Conservation (phyloP, 2,329 filamentous ascomycete species). For the Thelonectria discophora region DNA sequence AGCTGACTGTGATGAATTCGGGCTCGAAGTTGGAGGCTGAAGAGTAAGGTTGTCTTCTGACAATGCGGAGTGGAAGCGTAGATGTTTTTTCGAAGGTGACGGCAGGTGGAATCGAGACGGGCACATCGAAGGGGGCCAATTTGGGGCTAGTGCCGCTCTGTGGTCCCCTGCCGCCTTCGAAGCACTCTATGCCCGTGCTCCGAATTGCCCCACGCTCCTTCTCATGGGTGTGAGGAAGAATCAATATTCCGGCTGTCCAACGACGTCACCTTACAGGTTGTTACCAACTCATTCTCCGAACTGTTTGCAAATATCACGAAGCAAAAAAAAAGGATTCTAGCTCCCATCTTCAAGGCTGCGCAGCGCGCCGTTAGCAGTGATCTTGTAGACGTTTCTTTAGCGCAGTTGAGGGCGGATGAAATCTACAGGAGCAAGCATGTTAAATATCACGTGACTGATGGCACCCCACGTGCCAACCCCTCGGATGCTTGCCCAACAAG, state of each 20-base stretch:
- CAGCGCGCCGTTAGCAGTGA: not conserved
- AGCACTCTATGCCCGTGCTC: not conserved
- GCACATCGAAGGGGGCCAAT: slow-evolving; percentile 46
- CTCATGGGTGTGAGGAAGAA: slow-evolving; percentile 34
- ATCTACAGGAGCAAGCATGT: not conserved
- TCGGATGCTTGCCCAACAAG: slow-evolving; percentile 43
- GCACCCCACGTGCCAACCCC: slow-evolving; percentile 40
- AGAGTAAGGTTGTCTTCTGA: slow-evolving; percentile 24
- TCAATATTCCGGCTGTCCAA: slow-evolving; percentile 36
- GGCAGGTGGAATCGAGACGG: slow-evolving; percentile 47
- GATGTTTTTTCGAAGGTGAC: slow-evolving; percentile 47
- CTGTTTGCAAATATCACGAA: not conserved
- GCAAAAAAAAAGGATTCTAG: not conserved
- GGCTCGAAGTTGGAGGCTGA: slow-evolving; percentile 19
- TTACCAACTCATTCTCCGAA: not conserved
- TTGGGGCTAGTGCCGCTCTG: slow-evolving; percentile 46
- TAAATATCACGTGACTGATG: slow-evolving; percentile 32
- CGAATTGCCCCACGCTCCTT: slow-evolving; percentile 32
- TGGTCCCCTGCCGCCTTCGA: slow-evolving; percentile 32
- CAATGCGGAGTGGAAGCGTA: slow-evolving; percentile 30
- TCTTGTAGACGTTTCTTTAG: not conserved
- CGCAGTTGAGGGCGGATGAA: not conserved
- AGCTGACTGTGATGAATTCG: slow-evolving; percentile 10
- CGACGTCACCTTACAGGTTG: slow-evolving; percentile 35
- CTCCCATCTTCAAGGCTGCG: not conserved